phyloP scores from a whole-genome alignment of 2,329 filamentous ascomycete species.

The Paraphoma sp. region DNA sequence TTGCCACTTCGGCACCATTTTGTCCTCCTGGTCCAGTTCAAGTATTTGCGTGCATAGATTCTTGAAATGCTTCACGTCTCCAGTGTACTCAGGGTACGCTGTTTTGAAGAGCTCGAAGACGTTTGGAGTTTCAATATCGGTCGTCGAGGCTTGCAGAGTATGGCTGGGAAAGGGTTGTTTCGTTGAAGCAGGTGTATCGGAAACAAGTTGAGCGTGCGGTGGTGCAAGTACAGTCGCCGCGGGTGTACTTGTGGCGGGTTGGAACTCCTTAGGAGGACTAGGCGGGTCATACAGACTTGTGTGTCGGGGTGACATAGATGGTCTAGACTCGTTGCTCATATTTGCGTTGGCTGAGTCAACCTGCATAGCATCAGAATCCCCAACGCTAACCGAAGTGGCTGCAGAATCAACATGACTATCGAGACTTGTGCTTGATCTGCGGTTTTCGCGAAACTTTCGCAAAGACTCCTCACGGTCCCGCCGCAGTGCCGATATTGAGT shows the following conservation, averaged over 20 bases:
- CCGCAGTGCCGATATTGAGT: constrained; percentile 9
- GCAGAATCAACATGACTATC: constrained; percentile 9
- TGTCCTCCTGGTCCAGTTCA: constrained; percentile 35
- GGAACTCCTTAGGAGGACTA: constrained; percentile 4
- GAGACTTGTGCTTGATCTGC: constrained; percentile 18
- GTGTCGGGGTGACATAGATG: constrained; percentile 26
- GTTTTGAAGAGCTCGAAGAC: constrained; percentile 37
- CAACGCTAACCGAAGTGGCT: not conserved
- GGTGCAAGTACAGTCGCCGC: too few relatives aligned
- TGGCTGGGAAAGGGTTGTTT: not conserved
- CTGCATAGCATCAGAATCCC: constrained; percentile 12
- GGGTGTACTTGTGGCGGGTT: not conserved
- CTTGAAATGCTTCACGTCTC: constrained; percentile 40
- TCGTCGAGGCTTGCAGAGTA: not conserved
- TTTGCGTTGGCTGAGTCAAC: not conserved
- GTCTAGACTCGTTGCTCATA: not conserved
- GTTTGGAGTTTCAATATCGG: not conserved
- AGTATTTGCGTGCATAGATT: constrained; percentile 37
- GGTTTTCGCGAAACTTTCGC: constrained; percentile 17
- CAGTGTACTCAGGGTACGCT: constrained; percentile 46
- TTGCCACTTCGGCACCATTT: constrained; percentile 44
- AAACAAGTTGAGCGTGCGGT: too few relatives aligned
- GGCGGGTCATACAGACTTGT: constrained; percentile 23
- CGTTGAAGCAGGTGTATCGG: too few relatives aligned
- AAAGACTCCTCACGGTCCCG: constrained; percentile 19